Evolutionary conservation across 257 asterid genomes (phyloP), one percentile per base, ranked within the genome.

Genomic region (Salvia rosmarinus): DNA sequence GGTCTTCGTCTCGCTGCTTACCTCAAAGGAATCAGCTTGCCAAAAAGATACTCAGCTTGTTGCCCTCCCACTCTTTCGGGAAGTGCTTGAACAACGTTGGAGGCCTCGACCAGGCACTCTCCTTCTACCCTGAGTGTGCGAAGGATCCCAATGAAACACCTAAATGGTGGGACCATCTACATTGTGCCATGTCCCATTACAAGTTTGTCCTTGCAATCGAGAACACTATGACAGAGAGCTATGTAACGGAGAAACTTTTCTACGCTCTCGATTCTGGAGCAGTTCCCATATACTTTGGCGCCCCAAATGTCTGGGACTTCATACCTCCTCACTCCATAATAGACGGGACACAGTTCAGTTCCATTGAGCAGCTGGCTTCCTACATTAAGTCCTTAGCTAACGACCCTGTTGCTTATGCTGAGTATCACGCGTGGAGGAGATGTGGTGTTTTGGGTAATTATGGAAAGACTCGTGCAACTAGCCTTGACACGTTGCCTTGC

Each of bases 401-500:
- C 17, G 95, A 95, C 67, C 96, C 95, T 0, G 92, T 91, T 0
- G 97, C 99, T 37, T 95, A 89, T 72, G 96, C 88, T 6, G 97
- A 95, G 83, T 91, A 85, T 74, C 98, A 95, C 67, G 97, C 99
- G 0, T 95, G 99, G 98, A 88, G 99, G 81, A 85, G 99, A 82
- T 95, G 99, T 28, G 98, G 99, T 0, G 94, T 89, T 16, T 64
- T 91, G 13, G 98, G 98, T 19, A 89, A 85, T 51, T 95, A 95
- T 37, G 82, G 85, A 51, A 80, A 79, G 75, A 76, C 95, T 0
- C 88, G 97, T 0, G 88, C 94, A 13, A 88, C 93, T 25, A 91
- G 99, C 77, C 77, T 95, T 5, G 99, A 91, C 77, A 83, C 96
- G 2, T 77, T 95, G 50, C 95, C 99, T 6, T 95, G 99, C 73